Evolutionary conservation across 305 asterid genomes (phyloP), one percentile per base, ranked within the genome.

Genomic region (Fraxinus nigra): DNA sequence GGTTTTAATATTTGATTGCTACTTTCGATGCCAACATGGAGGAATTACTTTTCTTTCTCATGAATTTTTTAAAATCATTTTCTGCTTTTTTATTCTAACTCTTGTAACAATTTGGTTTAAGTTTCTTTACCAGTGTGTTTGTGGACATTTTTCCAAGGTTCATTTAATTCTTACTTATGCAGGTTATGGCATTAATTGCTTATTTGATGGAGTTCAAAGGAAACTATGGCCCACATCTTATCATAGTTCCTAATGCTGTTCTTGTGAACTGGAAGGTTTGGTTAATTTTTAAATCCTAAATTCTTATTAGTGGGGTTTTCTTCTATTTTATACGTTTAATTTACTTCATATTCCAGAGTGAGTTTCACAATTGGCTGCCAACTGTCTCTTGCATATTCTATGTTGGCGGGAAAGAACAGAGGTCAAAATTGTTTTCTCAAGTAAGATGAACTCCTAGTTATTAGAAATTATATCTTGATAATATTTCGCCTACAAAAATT

Each of bases 241-340:
- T 97, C 82, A 90, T 97, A 85, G 99, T 97, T 84, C 99, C 99
- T 75, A 97, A 97, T 90, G 99, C 99, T 84, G 99, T 97, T 86
- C 90, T 97, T 76, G 99, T 97, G 79, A 97, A 97, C 91, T 97
- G 99, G 99, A 97, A 97, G 98, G 99, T 95, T 77, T 81, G 82
- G 59, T 38, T 73, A 77, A 67, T 75, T 82, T 61, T 56, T 74
- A 77, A 65, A 79, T 78, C 56, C 79, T 79, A 26, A 33, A 34
- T 83, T 63, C 59, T 63, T 79, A 18, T 32, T 54, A 54, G 79
- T 43, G 5, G 28, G 11, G 73, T 77, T 43, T 84, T 65, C 78
- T 72, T 75, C 38, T 65, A 35, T 65, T 72, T 80, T 24, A 77
- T 84, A 65, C 75, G 75, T 72, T 86, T 86, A 85, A 85, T 85